Evolutionary conservation across 768 basidiomycete species (phyloP), one percentile per base, ranked within the genome.

Genomic region (Auricularia sp.): DNA sequence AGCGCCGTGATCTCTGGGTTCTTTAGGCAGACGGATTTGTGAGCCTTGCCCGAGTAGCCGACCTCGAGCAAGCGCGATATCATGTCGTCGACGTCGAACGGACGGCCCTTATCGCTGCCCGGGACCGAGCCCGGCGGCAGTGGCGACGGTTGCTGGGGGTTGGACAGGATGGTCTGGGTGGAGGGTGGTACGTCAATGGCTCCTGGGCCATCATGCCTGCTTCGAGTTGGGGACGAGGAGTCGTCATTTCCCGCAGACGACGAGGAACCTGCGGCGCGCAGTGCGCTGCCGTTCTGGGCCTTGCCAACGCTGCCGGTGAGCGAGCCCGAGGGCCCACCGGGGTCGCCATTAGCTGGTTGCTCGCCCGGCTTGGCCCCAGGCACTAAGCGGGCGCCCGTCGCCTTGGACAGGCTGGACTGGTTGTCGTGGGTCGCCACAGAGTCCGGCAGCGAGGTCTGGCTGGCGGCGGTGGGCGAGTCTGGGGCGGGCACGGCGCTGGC

Each of bases 11-110:
- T 97, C 79, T 99, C 97, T 33, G 87, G 83, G 74, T 97, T 98
- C 82, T 98, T 99, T 66, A 99, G 81, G 78, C 86, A 95, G 71
- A 91, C 83, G 36, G 91, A 91, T 76, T 97, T 98, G 81, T 89
- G 93, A 68, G 98, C 91, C 83, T 98, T 99, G 74, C 95, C 96
- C 4, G 91, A 92, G 74, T 98, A 99, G 3, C 96, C 97, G 6
- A 97, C 93, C 70, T 98, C 95, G 68, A 99, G 81, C 58, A 99
- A 83, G 61, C 96, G 87, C 72, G 90, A 87, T 72, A 99, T 98
- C 91, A 98, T 97, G 75, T 98, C 95, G 76, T 98, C 96, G 64
- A 98, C 86, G 75, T 99, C 97, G 70, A 98, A 80, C 58, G 84
- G 85, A 72, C 82, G 86, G 65, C 79, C 77, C 75, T 81, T 87